These are phyloP conservation scores for Candida glaebosa DNA, from an alignment of 805 yeast genomes.

Conservation along the genomic window DNA sequence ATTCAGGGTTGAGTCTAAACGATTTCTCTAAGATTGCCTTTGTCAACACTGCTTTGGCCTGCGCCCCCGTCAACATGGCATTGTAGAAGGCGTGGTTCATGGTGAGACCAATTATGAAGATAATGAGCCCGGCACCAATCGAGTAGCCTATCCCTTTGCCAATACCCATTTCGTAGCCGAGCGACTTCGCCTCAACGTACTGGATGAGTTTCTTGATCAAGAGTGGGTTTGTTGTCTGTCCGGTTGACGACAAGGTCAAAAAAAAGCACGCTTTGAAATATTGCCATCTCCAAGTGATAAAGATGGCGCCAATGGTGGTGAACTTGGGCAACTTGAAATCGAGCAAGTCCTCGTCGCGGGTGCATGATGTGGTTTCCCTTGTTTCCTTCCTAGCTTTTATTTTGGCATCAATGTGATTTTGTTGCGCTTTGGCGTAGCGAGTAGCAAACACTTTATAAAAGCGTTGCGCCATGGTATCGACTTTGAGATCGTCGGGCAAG, in stretches of 20 bases:
- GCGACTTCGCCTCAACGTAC: conserved; percentile 27
- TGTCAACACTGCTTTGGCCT: conserved; percentile 65
- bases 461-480: conserved; percentile 25
- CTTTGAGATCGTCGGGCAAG: conserved; percentile 32
- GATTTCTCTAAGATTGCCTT: conserved; percentile 70
- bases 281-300: conserved; percentile 28
- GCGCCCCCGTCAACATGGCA: conserved; percentile 64
- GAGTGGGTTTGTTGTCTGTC: conserved; percentile 30
- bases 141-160: conserved; percentile 43
- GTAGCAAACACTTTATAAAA: conserved; percentile 21
- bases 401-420: conserved; percentile 21
- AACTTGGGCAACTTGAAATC: conserved; percentile 28
- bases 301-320: conserved; percentile 20
- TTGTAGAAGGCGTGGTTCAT: conserved; percentile 64
- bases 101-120: conserved; percentile 26
- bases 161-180: conserved; percentile 19
- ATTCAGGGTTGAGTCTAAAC: conserved; percentile 53
- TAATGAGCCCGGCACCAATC: conserved; percentile 31
- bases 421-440: conserved; percentile 19
- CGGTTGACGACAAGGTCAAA: conserved; percentile 23
- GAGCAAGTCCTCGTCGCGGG: conserved; percentile 22
- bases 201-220: conserved; percentile 34
- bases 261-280: conserved; percentile 29
- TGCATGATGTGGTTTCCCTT: conserved; percentile 17
- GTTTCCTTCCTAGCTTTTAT: conserved; percentile 26